phyloP scores from a whole-genome alignment of 1,139 yeast genomes.

The Petasospora fabianii region DNA sequence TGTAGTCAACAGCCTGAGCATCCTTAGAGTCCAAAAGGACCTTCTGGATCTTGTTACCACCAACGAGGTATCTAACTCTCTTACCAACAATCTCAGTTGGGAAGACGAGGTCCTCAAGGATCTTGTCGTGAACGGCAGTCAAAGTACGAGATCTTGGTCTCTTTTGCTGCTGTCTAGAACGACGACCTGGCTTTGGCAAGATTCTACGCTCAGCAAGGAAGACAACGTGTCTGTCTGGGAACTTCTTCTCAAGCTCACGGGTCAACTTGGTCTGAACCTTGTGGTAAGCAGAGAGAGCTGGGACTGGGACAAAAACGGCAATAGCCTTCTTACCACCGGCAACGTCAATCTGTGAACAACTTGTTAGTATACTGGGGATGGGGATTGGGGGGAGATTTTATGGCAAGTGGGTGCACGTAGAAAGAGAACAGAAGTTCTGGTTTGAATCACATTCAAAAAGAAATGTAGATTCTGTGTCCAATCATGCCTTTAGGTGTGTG shows the following conservation, averaged over 20 bases:
- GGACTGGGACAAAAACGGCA: slow-evolving; percentile 97
- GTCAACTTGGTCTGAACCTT: slow-evolving; percentile 95
- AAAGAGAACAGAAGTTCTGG: too few relatives aligned
- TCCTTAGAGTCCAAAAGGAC: slow-evolving; percentile 98
- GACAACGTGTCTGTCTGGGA: slow-evolving; percentile 99
- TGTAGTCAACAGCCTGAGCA: slow-evolving; percentile 95
- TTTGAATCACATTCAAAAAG: too few relatives aligned
- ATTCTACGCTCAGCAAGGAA: slow-evolving; percentile 99
- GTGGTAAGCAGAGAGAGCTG: slow-evolving; percentile 92
- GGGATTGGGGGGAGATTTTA: background rate
- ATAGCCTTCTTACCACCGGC: slow-evolving; percentile 99
- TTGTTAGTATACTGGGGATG: slow-evolving; percentile 17
- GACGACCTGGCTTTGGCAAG: slow-evolving; percentile 93
- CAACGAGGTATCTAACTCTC: slow-evolving; percentile 98
- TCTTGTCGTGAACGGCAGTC: slow-evolving; percentile 97
- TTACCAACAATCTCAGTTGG: slow-evolving; percentile 99
- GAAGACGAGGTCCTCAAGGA: slow-evolving; percentile 98
- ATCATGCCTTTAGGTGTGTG: too few relatives aligned
- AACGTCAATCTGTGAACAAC: slow-evolving; percentile 64
- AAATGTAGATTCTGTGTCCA: too few relatives aligned
- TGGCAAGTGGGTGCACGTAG: background rate
- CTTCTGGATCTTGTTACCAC: slow-evolving; percentile 99
- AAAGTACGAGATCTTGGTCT: slow-evolving; percentile 99
- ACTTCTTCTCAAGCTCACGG: slow-evolving; percentile 99
- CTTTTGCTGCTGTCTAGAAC: slow-evolving; percentile 92